phyloP scores from a whole-genome alignment of 2,329 filamentous ascomycete genomes.

The Penicillium sp. region DNA sequence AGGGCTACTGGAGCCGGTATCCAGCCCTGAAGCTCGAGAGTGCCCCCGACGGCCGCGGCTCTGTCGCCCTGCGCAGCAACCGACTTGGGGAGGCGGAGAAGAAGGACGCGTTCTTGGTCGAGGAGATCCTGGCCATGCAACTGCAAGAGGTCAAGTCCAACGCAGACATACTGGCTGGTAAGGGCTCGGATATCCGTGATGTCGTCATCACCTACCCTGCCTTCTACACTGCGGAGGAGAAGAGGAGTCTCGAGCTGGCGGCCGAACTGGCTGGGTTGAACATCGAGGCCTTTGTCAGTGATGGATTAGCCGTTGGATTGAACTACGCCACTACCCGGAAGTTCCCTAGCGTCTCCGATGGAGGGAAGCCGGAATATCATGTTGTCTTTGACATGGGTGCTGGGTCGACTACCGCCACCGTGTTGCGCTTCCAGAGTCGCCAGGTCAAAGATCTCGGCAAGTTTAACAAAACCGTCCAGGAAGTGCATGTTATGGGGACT shows the following conservation, averaged over 20 bases:
- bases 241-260: slow-evolving; percentile 75
- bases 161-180: slow-evolving; percentile 75
- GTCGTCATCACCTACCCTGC: slow-evolving; percentile 83
- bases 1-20: slow-evolving; percentile 69
- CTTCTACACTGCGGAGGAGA: slow-evolving; percentile 88
- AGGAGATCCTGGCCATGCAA: slow-evolving; percentile 95
- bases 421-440: slow-evolving; percentile 84
- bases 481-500: slow-evolving; percentile 80
- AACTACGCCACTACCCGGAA: slow-evolving; percentile 91
- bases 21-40: slow-evolving; percentile 69
- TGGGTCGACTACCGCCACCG: slow-evolving; percentile 83
- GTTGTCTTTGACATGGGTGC: slow-evolving; percentile 97
- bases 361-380: slow-evolving; percentile 83
- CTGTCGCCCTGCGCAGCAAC: slow-evolving; percentile 76
- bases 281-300: slow-evolving; percentile 77
- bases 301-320: slow-evolving; percentile 85
- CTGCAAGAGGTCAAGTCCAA: slow-evolving; percentile 86
- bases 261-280: slow-evolving; percentile 84
- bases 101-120: slow-evolving; percentile 63
- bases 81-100: slow-evolving; percentile 62
- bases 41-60: slow-evolving; percentile 52
- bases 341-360: slow-evolving; percentile 78
- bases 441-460: slow-evolving; percentile 86
- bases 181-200: slow-evolving; percentile 68
- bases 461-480: slow-evolving; percentile 94